These are phyloP conservation scores for Globisporangium radiosum DNA, from an alignment of 352 stramenopile species.

Conservation along the genomic window DNA sequence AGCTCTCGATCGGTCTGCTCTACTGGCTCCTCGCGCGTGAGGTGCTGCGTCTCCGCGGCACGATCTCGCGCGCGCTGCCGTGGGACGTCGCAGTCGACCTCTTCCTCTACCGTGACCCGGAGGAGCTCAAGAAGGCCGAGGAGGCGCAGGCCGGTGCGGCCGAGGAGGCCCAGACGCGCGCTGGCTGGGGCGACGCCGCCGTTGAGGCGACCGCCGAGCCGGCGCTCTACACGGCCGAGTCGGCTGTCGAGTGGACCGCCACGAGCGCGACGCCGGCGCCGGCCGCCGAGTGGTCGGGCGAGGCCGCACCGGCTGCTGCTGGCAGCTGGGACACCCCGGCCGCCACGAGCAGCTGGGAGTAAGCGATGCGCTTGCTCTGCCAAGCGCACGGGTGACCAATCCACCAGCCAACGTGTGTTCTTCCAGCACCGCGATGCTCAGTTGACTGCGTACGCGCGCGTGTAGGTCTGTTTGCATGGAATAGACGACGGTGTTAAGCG, in stretches of 20 bases:
- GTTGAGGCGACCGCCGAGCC: slow-evolving; percentile 39
- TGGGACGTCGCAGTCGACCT: slow-evolving; percentile 99
- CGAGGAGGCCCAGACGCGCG: slow-evolving; percentile 59
- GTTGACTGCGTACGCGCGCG: background rate
- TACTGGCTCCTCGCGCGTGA: slow-evolving; percentile 99
- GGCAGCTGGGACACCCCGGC: slow-evolving; percentile 52
- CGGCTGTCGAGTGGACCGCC: slow-evolving; percentile 60
- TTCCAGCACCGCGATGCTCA: slow-evolving; percentile 1
- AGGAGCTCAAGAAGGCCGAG: slow-evolving; percentile 99
- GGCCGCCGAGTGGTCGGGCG: slow-evolving; percentile 75
- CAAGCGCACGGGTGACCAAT: slow-evolving; percentile 3
- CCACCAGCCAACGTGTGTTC: background rate
- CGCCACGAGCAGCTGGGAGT: slow-evolving; percentile 69
- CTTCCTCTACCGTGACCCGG: slow-evolving; percentile 99
- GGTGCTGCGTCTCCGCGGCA: slow-evolving; percentile 96
- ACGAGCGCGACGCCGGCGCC: slow-evolving; percentile 12
- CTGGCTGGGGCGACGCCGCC: slow-evolving; percentile 66
- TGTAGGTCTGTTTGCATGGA: slow-evolving; percentile 55
- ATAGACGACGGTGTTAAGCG: slow-evolving; percentile 91
- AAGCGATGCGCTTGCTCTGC: slow-evolving; percentile 32
- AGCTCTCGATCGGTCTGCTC: slow-evolving; percentile 99
- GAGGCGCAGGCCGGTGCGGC: slow-evolving; percentile 90
- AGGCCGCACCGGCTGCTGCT: slow-evolving; percentile 31
- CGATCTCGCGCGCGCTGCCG: slow-evolving; percentile 89
- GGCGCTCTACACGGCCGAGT: slow-evolving; percentile 43